These are phyloP conservation scores for Microbotryum saponariae DNA, from an alignment of 1,284 basidiomycete genomes.

Conservation along the genomic window DNA sequence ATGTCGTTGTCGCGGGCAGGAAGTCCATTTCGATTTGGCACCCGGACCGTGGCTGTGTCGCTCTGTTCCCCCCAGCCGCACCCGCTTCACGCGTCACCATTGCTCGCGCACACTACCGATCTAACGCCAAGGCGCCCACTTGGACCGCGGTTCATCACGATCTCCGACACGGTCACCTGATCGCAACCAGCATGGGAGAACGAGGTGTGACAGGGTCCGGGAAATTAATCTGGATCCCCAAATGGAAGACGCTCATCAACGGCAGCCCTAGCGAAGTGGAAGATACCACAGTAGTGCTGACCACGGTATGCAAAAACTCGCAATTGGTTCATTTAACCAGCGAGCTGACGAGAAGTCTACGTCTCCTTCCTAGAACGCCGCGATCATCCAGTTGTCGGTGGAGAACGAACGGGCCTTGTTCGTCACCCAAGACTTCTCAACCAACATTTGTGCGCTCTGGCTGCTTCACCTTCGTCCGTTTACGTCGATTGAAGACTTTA, in stretches of 20 bases:
- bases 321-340: too few relatives aligned
- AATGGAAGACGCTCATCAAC: neutral
- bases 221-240: constrained; percentile 3
- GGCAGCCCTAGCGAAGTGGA: neutral
- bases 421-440: neutral
- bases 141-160: constrained; percentile 4
- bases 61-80: neutral
- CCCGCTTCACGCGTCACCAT: too few relatives aligned
- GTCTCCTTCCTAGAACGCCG: neutral
- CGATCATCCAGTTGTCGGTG: constrained; percentile 2
- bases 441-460: neutral
- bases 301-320: neutral
- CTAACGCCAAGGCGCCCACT: too few relatives aligned
- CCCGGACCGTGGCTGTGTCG: neutral
- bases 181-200: neutral
- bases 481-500: neutral
- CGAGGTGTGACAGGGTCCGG: neutral
- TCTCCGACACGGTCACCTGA: neutral
- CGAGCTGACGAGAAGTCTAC: too few relatives aligned
- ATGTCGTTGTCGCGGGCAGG: neutral
- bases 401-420: constrained; percentile 8
- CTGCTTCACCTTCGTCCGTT: neutral
- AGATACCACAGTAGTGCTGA: neutral
- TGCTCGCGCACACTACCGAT: too few relatives aligned
- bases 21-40: constrained; percentile 1